These are phyloP conservation scores for Schizonepeta tenuifolia DNA, from an alignment of 257 asterid genomes.

Conservation along the genomic window DNA sequence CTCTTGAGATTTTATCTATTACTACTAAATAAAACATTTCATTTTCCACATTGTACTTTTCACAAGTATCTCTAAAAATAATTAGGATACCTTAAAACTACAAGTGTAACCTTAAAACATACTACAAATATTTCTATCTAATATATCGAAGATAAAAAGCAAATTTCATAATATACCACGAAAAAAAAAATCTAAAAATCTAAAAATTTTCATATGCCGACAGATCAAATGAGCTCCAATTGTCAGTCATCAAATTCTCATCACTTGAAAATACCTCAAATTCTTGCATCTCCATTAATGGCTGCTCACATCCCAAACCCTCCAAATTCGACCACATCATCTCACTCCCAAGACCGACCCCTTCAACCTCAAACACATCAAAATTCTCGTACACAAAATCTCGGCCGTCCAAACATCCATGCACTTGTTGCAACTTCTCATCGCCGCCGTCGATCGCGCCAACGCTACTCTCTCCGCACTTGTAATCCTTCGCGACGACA, in stretches of 20 bases:
- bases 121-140: too few relatives aligned
- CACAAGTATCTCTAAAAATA: too few relatives aligned
- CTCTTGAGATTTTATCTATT: background rate
- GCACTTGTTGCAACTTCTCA: background rate
- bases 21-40: background rate
- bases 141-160: too few relatives aligned
- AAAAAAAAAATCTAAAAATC: background rate
- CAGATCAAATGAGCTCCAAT: constrained; percentile 64
- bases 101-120: too few relatives aligned
- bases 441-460: constrained; percentile 30
- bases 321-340: constrained; percentile 38
- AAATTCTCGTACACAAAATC: constrained; percentile 44
- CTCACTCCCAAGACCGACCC: constrained; percentile 30
- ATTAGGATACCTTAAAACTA: too few relatives aligned
- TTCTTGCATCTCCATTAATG: constrained; percentile 48
- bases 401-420: constrained; percentile 32
- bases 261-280: constrained; percentile 50
- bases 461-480: constrained; percentile 22
- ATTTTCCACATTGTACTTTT: too few relatives aligned
- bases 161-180: background rate
- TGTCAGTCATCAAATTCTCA: constrained; percentile 37
- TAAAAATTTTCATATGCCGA: constrained; percentile 48
- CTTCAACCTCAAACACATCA: constrained; percentile 40
- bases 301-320: constrained; percentile 40
- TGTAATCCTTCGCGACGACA: constrained; percentile 6